Percentiles rank a stretch among this genome's conserved stretches.
Evolutionary conservation across 148 eudicot species (phyloP).

Genomic region (Dysphania ambrosioides): DNA sequence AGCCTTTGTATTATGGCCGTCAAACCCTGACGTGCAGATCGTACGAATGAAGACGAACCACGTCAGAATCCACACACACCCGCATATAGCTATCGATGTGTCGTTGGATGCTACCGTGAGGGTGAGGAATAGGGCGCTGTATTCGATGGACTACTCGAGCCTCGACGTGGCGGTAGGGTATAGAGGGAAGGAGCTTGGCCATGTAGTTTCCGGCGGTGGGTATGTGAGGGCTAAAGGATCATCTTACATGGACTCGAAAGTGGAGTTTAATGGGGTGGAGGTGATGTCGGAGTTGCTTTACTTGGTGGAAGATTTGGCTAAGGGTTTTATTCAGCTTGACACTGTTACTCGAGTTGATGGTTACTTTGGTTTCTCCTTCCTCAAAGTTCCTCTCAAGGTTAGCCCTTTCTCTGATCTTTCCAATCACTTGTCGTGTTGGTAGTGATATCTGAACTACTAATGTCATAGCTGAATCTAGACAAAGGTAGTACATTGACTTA

Average conservation of each 20-base stretch:
- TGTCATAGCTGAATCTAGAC: too few relatives aligned
- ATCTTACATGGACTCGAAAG: conserved; percentile 58
- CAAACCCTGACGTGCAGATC: conserved; percentile 47
- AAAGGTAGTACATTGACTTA: too few relatives aligned
- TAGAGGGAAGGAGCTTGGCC: conserved; percentile 62
- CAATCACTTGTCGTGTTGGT: too few relatives aligned
- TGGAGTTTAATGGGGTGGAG: conserved; percentile 42
- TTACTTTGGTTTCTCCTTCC: conserved; percentile 36
- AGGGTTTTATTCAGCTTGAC: conserved; percentile 50
- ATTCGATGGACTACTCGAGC: conserved; percentile 37
- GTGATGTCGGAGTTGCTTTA: conserved; percentile 40
- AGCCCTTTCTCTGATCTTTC: not conserved
- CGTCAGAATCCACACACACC: conserved; percentile 38
- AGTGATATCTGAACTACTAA: too few relatives aligned
- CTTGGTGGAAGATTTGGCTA: conserved; percentile 56
- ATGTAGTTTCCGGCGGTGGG: conserved; percentile 45
- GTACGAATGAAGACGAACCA: conserved; percentile 37
- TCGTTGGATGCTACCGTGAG: conserved; percentile 42
- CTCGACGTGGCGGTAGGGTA: conserved; percentile 48
- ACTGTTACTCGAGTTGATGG: conserved; percentile 54
- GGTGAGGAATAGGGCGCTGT: conserved; percentile 46
- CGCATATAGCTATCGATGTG: conserved; percentile 45
- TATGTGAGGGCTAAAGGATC: conserved; percentile 43
- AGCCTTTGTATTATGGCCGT: conserved; percentile 42
- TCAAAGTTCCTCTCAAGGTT: conserved; percentile 56